phyloP scores from a whole-genome alignment of 257 asterid genomes.

The Solanum tarijense region DNA sequence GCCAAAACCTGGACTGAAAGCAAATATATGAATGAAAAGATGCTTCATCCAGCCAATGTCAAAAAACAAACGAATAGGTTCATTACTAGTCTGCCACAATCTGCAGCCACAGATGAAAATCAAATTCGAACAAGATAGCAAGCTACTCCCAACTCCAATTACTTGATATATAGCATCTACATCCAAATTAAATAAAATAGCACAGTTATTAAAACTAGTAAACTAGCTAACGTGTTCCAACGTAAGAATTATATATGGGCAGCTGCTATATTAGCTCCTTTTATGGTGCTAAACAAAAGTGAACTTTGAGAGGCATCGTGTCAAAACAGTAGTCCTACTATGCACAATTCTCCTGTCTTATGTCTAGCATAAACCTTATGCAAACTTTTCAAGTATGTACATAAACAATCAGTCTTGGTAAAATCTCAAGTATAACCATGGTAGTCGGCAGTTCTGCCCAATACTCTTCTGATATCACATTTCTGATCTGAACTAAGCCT shows the following conservation, averaged over 20 bases:
- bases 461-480: not conserved
- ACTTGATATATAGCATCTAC: not conserved
- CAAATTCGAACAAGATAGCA: not conserved
- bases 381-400: not conserved
- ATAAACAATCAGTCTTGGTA: not conserved
- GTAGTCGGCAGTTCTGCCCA: not conserved
- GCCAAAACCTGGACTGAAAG: not conserved
- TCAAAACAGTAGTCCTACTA: not conserved
- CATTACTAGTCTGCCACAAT: not conserved
- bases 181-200: not conserved
- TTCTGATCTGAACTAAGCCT: constrained; percentile 9
- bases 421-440: not conserved
- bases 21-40: not conserved
- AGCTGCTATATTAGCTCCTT: not conserved
- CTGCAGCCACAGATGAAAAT: not conserved
- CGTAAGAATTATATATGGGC: not conserved
- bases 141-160: not conserved
- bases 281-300: not conserved
- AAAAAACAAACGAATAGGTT: not conserved
- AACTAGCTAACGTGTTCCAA: not conserved
- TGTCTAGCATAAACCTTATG: not conserved
- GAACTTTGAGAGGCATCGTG: not conserved
- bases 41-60: not conserved
- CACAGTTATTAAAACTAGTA: not conserved
- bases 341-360: not conserved